Percentiles rank a stretch among this genome's conserved stretches.
Evolutionary conservation across 805 yeast genomes (phyloP).

Genomic region (Komagataella ulmi): DNA sequence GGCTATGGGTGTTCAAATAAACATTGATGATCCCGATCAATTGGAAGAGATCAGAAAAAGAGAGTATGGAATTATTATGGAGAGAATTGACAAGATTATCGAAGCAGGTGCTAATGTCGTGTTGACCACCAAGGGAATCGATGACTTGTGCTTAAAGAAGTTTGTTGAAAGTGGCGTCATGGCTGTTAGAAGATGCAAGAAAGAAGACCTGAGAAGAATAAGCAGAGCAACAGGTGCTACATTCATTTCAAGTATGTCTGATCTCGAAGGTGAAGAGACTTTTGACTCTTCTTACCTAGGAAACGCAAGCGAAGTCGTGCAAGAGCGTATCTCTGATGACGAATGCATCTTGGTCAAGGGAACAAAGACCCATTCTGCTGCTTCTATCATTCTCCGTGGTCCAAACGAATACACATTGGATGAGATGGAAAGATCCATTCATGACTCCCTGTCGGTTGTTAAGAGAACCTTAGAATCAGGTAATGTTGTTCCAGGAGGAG

Average conservation of each 20-base stretch:
- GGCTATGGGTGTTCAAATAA: constrained; percentile 97
- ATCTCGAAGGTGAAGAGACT: constrained; percentile 91
- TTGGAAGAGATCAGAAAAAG: constrained; percentile 84
- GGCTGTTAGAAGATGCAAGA: constrained; percentile 95
- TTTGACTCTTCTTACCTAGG: constrained; percentile 82
- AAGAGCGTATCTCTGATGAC: constrained; percentile 86
- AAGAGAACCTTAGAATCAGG: constrained; percentile 95
- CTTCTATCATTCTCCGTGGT: constrained; percentile 89
- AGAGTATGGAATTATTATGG: constrained; percentile 76
- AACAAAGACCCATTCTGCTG: constrained; percentile 80
- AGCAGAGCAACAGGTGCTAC: constrained; percentile 98
- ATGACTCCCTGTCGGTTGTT: constrained; percentile 87
- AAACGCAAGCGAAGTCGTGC: constrained; percentile 79
- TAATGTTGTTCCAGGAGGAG: constrained; percentile 95
- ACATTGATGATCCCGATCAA: constrained; percentile 95
- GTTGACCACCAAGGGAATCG: constrained; percentile 88
- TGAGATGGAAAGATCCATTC: constrained; percentile 97
- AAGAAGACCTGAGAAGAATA: constrained; percentile 91
- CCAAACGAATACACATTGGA: constrained; percentile 91
- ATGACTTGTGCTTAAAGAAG: constrained; percentile 81
- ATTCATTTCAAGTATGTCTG: constrained; percentile 72
- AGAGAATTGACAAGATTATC: constrained; percentile 69
- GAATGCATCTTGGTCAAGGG: constrained; percentile 91
- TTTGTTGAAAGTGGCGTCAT: constrained; percentile 85
- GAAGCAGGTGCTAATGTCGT: constrained; percentile 88